Conservation (phyloP, 2,329 filamentous ascomycete species). For the Botrytis fabae region DNA sequence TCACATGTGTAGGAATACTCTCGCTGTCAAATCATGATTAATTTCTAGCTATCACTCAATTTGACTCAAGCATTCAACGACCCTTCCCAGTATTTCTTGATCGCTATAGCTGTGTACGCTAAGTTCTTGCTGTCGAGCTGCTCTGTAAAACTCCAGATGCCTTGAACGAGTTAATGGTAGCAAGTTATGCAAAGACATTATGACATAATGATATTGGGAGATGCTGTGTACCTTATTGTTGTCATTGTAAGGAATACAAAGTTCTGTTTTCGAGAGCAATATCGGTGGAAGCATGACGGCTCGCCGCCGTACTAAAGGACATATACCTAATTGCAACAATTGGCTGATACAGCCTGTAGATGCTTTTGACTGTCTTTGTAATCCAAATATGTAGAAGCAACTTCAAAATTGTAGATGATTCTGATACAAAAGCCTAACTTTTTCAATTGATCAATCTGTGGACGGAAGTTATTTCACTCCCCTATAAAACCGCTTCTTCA, state of each 20-base stretch:
- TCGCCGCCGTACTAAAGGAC: not conserved
- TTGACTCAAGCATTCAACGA: not conserved
- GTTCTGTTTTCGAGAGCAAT: not conserved
- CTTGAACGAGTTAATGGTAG: rapidly evolving
- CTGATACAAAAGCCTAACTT: not conserved
- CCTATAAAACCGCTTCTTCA: not conserved
- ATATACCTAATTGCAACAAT: not conserved
- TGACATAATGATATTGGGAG: rapidly evolving
- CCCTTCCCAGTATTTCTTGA: not conserved
- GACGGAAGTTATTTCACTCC: not conserved
- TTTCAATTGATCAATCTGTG: not conserved
- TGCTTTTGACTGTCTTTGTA: rapidly evolving
- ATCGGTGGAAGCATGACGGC: not conserved
- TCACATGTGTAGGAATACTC: too few relatives aligned
- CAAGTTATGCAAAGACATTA: rapidly evolving
- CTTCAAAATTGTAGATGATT: rapidly evolving
- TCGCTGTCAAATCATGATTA: too few relatives aligned
- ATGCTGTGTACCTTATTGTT: not conserved
- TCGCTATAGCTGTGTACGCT: not conserved
- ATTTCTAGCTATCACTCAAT: not conserved
- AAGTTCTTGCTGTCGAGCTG: not conserved
- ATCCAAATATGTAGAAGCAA: rapidly evolving
- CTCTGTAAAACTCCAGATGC: too few relatives aligned
- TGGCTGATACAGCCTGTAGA: not conserved
- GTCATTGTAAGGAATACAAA: not conserved